Conservation (phyloP, 1,139 yeast species). For the Yamadazyma sp. region DNA sequence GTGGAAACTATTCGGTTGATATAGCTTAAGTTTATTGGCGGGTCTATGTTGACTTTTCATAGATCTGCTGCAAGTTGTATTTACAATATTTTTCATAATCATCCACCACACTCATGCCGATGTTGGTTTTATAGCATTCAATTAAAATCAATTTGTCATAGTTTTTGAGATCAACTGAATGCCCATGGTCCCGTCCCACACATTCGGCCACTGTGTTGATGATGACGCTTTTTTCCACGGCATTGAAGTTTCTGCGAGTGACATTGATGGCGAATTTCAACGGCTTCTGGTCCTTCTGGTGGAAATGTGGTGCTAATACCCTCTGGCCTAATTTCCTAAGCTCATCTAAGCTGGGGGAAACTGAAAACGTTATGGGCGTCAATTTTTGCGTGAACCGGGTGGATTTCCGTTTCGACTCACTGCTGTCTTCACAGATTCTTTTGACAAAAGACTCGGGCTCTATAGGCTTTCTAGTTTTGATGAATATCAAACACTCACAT, state of each 20-base stretch:
- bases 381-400: slow-evolving; percentile 77
- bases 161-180: slow-evolving; percentile 75
- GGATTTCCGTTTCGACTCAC: slow-evolving; percentile 49
- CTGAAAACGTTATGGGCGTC: slow-evolving; percentile 77
- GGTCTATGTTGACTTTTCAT: slow-evolving; percentile 47
- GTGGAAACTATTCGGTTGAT: slow-evolving; percentile 3
- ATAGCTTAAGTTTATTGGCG: too few relatives aligned
- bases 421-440: slow-evolving; percentile 60
- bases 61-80: slow-evolving; percentile 65
- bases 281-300: slow-evolving; percentile 49
- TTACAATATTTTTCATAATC: slow-evolving; percentile 56
- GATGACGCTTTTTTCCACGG: slow-evolving; percentile 65
- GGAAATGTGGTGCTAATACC: slow-evolving; percentile 71
- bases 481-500: slow-evolving; percentile 83
- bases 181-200: slow-evolving; percentile 71
- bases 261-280: slow-evolving; percentile 80
- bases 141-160: slow-evolving; percentile 79
- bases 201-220: slow-evolving; percentile 69
- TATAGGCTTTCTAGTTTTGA: slow-evolving; percentile 75
- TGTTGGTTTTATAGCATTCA: slow-evolving; percentile 81
- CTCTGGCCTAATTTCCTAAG: slow-evolving; percentile 54
- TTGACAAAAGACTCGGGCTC: slow-evolving; percentile 72
- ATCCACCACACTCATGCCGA: slow-evolving; percentile 79
- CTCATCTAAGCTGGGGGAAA: slow-evolving; percentile 70
- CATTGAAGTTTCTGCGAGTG: slow-evolving; percentile 73